Percentiles rank a stretch among this genome's conserved stretches.
Conservation (phyloP, 2,329 filamentous ascomycete species). For the Juglanconis oblonga region DNA sequence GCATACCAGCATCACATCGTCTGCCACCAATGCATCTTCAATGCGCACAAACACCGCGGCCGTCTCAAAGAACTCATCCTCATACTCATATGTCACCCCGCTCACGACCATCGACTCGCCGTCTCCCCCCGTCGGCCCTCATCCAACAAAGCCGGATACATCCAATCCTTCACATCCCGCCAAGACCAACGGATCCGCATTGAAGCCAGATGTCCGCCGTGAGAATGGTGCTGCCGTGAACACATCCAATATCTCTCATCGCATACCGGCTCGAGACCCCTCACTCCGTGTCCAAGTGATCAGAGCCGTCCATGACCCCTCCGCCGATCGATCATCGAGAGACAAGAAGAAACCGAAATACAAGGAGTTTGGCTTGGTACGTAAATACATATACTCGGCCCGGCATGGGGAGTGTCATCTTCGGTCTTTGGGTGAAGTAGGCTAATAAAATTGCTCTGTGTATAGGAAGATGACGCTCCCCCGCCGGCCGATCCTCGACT, state of each 20-base stretch:
- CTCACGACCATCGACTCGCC: constrained; percentile 53
- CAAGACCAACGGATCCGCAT: constrained; percentile 29
- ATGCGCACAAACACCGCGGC: constrained; percentile 40
- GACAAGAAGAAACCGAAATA: constrained; percentile 57
- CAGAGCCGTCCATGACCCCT: constrained; percentile 61
- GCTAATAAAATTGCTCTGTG: constrained; percentile 48
- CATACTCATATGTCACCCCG: constrained; percentile 48
- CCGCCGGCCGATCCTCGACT: constrained; percentile 78
- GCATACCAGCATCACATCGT: constrained; percentile 66
- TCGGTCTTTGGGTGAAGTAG: constrained; percentile 14
- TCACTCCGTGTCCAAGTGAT: constrained; percentile 51
- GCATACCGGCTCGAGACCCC: constrained; percentile 56
- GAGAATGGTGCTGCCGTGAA: constrained; percentile 32
- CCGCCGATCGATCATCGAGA: constrained; percentile 51
- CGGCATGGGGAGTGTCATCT: constrained; percentile 59
- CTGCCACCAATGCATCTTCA: constrained; percentile 59
- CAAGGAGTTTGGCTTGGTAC: constrained; percentile 64
- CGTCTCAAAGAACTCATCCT: constrained; percentile 33
- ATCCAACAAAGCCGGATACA: constrained; percentile 52
- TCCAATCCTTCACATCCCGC: constrained; percentile 48
- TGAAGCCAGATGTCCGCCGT: constrained; percentile 25
- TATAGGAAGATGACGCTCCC: constrained; percentile 75
- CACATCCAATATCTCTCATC: constrained; percentile 32
- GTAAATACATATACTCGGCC: constrained; percentile 46
- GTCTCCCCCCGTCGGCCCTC: constrained; percentile 43